These are phyloP conservation scores for Saitozyma podzolica DNA, from an alignment of 768 basidiomycete genomes.

Conservation along the genomic window DNA sequence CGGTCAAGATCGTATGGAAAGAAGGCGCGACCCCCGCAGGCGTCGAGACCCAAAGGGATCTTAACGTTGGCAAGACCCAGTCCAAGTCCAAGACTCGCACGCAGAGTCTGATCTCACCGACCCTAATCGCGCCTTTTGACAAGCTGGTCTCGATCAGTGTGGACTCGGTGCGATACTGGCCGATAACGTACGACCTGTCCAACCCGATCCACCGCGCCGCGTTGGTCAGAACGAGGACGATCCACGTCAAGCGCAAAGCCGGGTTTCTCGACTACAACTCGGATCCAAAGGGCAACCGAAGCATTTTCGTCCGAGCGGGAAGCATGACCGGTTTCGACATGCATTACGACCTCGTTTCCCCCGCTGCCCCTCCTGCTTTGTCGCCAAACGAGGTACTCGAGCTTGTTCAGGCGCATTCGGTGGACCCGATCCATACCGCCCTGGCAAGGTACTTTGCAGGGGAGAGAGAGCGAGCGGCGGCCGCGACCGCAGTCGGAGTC, in stretches of 20 bases:
- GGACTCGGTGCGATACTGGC: constrained; percentile 95
- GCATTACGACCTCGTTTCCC: constrained; percentile 80
- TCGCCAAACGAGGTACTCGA: constrained; percentile 74
- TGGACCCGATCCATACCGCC: constrained; percentile 62
- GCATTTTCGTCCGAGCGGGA: constrained; percentile 83
- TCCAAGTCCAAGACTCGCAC: constrained; percentile 55
- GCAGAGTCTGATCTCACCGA: constrained; percentile 83
- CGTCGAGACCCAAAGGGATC: constrained; percentile 1
- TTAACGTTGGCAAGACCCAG: too few relatives aligned
- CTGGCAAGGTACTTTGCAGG: neutral
- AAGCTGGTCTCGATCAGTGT: constrained; percentile 77
- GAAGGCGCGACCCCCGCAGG: constrained; percentile 39
- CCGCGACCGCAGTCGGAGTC: too few relatives aligned
- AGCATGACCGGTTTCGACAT: constrained; percentile 74
- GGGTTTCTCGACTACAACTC: constrained; percentile 91
- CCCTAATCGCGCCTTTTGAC: constrained; percentile 85
- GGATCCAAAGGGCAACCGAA: constrained; percentile 89
- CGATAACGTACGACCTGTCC: constrained; percentile 78
- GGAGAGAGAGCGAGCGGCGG: too few relatives aligned
- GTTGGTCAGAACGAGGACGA: constrained; percentile 72
- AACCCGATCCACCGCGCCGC: constrained; percentile 67
- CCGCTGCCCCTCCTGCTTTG: constrained; percentile 66
- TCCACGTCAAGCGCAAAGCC: constrained; percentile 88
- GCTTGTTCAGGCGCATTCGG: constrained; percentile 84
- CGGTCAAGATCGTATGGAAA: constrained; percentile 78